Percentiles rank a stretch among this genome's conserved stretches.
These are phyloP conservation scores for Aspergillus indologenus DNA, from an alignment of 495 filamentous ascomycete species.

Conservation along the genomic window DNA sequence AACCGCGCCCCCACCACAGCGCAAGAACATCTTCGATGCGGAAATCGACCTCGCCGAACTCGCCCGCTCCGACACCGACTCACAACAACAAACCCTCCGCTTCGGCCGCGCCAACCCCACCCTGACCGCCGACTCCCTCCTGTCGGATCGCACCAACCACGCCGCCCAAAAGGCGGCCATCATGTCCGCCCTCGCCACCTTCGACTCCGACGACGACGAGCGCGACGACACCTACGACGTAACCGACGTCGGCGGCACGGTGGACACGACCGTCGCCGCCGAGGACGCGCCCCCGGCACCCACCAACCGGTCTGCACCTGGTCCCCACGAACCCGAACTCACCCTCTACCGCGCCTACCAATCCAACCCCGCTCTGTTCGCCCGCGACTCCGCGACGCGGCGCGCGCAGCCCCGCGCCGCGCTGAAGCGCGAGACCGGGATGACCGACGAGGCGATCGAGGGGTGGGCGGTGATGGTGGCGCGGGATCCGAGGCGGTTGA, in stretches of 20 bases:
- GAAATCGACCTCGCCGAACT: constrained; percentile 80
- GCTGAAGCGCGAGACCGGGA: constrained; percentile 74
- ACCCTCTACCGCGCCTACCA: constrained; percentile 67
- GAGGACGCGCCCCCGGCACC: constrained; percentile 27
- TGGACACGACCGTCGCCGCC: constrained; percentile 55
- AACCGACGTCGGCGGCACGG: constrained; percentile 83
- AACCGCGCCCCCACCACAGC: constrained; percentile 28
- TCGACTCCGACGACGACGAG: constrained; percentile 95
- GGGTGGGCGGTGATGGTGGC: constrained; percentile 86
- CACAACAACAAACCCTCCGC: constrained; percentile 65
- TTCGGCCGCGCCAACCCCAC: constrained; percentile 68
- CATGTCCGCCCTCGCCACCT: constrained; percentile 82
- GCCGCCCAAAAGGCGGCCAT: constrained; percentile 80
- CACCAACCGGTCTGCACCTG: constrained; percentile 31
- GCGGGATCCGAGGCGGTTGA: constrained; percentile 63
- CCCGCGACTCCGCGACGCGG: constrained; percentile 64
- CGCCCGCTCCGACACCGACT: constrained; percentile 39
- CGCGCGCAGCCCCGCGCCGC: constrained; percentile 55
- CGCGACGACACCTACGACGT: constrained; percentile 95
- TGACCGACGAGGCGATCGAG: constrained; percentile 93
- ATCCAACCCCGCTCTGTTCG: constrained; percentile 59
- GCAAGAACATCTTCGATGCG: constrained; percentile 68
- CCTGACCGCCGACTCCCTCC: constrained; percentile 61
- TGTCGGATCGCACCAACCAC: constrained; percentile 49
- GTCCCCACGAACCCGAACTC: constrained; percentile 39